A percentile compares a stretch with the other conserved stretches of the same genome.
Conservation (phyloP, 2,329 filamentous ascomycete genomes). For the Sporothrix euskadiensis region DNA sequence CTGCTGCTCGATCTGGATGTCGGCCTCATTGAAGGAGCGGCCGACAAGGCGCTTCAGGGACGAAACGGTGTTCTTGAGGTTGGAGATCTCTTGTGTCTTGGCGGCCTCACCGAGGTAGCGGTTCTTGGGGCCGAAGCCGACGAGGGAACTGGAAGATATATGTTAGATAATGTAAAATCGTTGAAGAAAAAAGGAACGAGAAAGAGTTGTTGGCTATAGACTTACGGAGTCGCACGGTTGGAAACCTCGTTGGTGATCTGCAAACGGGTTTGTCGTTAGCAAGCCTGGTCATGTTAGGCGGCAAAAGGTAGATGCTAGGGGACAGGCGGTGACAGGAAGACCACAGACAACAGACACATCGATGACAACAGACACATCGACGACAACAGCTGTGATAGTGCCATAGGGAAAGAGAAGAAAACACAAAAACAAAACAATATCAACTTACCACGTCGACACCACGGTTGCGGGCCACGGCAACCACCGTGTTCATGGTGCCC, state of each 20-base stretch:
- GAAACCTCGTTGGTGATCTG: constrained; percentile 99
- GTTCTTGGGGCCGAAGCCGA: constrained; percentile 91
- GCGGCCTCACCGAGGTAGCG: constrained; percentile 93
- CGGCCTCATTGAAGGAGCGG: constrained; percentile 82
- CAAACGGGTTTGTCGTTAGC: constrained; percentile 26
- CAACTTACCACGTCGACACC: constrained; percentile 95
- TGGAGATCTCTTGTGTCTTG: constrained; percentile 98
- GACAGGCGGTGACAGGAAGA: not conserved
- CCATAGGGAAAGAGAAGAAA: constrained; percentile 13
- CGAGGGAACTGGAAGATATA: constrained; percentile 55
- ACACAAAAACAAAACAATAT: constrained; percentile 24
- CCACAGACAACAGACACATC: not conserved
- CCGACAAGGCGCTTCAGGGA: constrained; percentile 91
- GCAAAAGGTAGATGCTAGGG: constrained; percentile 30
- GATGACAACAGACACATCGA: not conserved
- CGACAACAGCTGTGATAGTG: not conserved
- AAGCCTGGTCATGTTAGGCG: not conserved
- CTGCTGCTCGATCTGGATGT: constrained; percentile 89
- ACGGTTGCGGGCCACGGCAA: constrained; percentile 96
- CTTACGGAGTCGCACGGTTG: constrained; percentile 96
- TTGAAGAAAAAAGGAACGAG: not conserved
- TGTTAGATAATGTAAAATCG: not conserved
- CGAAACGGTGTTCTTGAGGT: constrained; percentile 97
- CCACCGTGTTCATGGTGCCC: constrained; percentile 93
- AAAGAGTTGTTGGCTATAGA: constrained; percentile 37